Base-by-base conservation (phyloP, 1,139 yeast genomes). In the Torulaspora globosa region DNA sequence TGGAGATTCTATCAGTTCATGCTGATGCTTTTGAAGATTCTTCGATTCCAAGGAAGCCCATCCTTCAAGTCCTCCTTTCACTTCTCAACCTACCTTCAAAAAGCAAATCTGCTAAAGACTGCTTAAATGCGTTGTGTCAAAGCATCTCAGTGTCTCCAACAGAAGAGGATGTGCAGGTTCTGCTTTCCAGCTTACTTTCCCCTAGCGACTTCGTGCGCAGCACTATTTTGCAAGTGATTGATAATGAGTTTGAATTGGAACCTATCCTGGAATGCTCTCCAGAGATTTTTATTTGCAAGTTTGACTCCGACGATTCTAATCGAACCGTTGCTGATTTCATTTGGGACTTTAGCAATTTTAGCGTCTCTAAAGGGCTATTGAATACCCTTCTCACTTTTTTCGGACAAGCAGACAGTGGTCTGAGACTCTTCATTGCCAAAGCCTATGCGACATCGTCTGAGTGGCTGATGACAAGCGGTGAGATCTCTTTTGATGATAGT, bases 161-260 rank as follows among this genome's bases (percentile, higher is more conserved):
- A 0, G 65, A 68, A 1, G 63, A 58, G 1, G 97, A 92, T 63
- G 69, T 89, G 53, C 59, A 70, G 18, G 68, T 84, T 11, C 68
- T 90, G 41, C 69, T 88, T 36, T 68, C 72, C n/a, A 79, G 78
- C 38, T 63, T 85, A 12, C 66, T 85, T 29, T 73, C 84, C 0
- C 76, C 87, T 0, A 84, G 82, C 49, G 68, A 72, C 5, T 84
- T 85, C 67, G 94, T 89, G 8, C 80, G 95, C 54, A 74, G 81
- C 9, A 77, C 95, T 1, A 76, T 90, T 35, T 72, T 94, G 53
- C 97, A 92, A 64, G 83, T 83, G 8, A 66, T 94, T 38, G 97
- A 92, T 62, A 78, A 87, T 43, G 97, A 92, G 60, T 84, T 89
- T 56, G 96, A 89, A 52, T 68, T 92, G 44, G 69, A 74, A n/a